Base-by-base conservation (phyloP, 345 rosid genomes). In the Eucalyptus pumila region DNA sequence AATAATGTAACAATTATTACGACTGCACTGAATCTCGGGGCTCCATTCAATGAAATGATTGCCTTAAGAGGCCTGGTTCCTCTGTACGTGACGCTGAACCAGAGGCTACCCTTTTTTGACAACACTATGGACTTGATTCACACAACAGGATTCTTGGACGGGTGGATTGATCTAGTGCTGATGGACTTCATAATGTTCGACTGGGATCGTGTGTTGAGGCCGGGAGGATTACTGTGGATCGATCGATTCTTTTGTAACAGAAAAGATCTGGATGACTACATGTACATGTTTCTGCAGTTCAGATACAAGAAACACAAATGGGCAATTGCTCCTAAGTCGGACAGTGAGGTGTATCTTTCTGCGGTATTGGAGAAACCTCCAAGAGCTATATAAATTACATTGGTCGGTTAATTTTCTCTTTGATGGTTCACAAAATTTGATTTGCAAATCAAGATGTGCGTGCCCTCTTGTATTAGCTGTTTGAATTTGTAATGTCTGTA, bases 331-430 rank as follows among this genome's bases (percentile, higher is more conserved):
- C 94, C 96, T 19, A 96, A 96, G 51, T 96, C 98, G 26, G 90
- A 92, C 37, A 93, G 94, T 50, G 95, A 96, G 88, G 96, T 94
- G 87, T 97, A 94, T 88, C 95, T 96, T 65, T 97, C 99, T 87
- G 98, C 99, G n/a, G 86, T 96, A 88, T 88, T 97, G 9, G 97
- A 97, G 96, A 97, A 97, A 89, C 98, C 99, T 89, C 97, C 96
- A 23, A 91, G 97, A 37, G 83, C 83, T 76, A 76, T 76, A 37
- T 76, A 21, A 37, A 37, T 76, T 6, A 76, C 47, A 40, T 76
- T 3, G 4, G 80, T 37, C 19, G 4, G 13, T 72, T 72, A 34
- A 37, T 76, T 40, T 21, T 40, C 85, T 40, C 85, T 76, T 76
- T 12, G 47, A 37, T 9, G 44, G 81, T 34, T 32, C 81, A 19